Percentiles rank a stretch among this genome's conserved stretches.
Conservation (phyloP, 805 yeast genomes). For the Kodamaea fukazawae region DNA sequence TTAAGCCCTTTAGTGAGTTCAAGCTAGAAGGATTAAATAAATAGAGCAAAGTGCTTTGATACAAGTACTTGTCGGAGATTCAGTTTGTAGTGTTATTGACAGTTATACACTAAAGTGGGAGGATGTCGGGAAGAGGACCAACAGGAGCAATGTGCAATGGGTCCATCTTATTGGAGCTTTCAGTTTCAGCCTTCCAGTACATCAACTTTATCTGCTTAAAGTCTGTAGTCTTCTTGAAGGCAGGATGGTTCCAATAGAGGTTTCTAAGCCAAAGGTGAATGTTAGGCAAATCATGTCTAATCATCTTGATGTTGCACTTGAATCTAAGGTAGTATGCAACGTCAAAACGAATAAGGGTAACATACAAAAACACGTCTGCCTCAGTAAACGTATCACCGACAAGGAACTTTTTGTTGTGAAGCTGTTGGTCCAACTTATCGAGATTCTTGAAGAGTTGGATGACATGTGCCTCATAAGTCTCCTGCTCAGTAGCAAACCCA, state of each 20-base stretch:
- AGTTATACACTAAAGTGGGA: not conserved
- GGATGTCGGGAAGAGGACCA: slow-evolving; percentile 81
- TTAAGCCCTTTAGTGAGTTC: slow-evolving; percentile 20
- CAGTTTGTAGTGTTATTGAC: no score
- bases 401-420: slow-evolving; percentile 42
- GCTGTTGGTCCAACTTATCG: slow-evolving; percentile 64
- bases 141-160: slow-evolving; percentile 81
- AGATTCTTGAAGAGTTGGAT: slow-evolving; percentile 59
- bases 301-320: slow-evolving; percentile 83
- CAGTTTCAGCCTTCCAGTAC: slow-evolving; percentile 65
- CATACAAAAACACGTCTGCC: slow-evolving; percentile 82
- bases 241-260: slow-evolving; percentile 75
- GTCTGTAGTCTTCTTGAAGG: slow-evolving; percentile 74
- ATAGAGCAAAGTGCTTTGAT: no score
- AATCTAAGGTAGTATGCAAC: slow-evolving; percentile 94
- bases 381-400: slow-evolving; percentile 74
- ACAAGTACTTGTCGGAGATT: no score
- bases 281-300: slow-evolving; percentile 74
- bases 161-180: slow-evolving; percentile 66
- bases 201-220: slow-evolving; percentile 90
- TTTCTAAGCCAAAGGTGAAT: slow-evolving; percentile 77
- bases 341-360: slow-evolving; percentile 89
- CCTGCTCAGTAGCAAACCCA: slow-evolving; percentile 85
- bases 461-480: slow-evolving; percentile 72
- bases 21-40: no score